Percentiles rank a stretch among this genome's conserved stretches.
Conservation (phyloP, 106 monocot species). For the Dioscorea alata region DNA sequence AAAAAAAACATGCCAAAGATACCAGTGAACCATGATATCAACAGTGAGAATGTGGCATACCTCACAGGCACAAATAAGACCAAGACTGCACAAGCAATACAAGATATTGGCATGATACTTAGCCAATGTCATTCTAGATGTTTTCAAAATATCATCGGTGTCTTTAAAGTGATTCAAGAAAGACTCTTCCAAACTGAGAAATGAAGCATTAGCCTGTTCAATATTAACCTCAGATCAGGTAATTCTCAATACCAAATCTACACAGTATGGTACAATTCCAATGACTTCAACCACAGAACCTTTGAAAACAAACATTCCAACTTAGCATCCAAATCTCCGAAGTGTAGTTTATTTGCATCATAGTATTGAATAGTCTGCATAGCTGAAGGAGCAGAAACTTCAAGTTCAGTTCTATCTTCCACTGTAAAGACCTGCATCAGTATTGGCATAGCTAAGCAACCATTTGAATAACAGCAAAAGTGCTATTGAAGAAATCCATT, state of each 20-base stretch:
- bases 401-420: slow-evolving; percentile 61
- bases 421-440: slow-evolving; percentile 52
- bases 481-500: too few species aligned
- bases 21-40: neutral
- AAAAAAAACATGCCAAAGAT: too few species aligned
- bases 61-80: slow-evolving; percentile 69
- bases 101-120: slow-evolving; percentile 48
- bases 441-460: too few species aligned
- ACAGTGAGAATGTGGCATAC: slow-evolving; percentile 18
- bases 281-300: slow-evolving; percentile 21
- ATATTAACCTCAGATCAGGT: neutral
- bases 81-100: slow-evolving; percentile 68
- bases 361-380: slow-evolving; percentile 62
- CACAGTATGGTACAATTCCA: neutral
- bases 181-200: slow-evolving; percentile 25
- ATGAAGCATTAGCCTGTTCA: slow-evolving; percentile 46
- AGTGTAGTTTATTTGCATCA: slow-evolving; percentile 27
- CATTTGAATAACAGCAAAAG: neutral
- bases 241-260: slow-evolving; percentile 1
- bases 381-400: slow-evolving; percentile 41
- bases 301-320: slow-evolving; percentile 30
- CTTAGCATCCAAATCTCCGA: slow-evolving; percentile 38
- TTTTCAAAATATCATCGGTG: slow-evolving; percentile 30
- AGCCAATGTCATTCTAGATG: slow-evolving; percentile 36
- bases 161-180: slow-evolving; percentile 26